Evolutionary conservation across 306 rosid genomes (phyloP).

Genomic region (Prosopis cineraria): DNA sequence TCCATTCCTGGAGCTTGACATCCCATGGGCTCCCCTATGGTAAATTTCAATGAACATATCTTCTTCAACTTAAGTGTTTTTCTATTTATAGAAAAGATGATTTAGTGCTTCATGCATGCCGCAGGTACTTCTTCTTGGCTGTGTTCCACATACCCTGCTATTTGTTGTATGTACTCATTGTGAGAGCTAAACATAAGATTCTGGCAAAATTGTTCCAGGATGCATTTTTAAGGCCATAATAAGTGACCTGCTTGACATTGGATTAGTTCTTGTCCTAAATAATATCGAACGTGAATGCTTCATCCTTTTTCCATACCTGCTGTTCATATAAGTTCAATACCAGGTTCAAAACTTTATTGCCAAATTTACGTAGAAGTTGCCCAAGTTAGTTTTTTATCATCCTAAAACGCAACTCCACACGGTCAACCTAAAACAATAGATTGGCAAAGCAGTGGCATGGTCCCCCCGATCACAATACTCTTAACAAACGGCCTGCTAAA

Average conservation of each 20-base stretch:
- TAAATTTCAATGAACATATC: conserved; percentile 33
- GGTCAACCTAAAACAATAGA: neutral
- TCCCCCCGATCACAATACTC: too few species aligned
- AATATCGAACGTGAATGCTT: neutral
- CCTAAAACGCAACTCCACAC: neutral
- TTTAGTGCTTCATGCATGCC: conserved; percentile 2
- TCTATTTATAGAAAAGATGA: neutral
- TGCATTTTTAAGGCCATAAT: conserved; percentile 43
- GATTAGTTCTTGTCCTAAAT: neutral
- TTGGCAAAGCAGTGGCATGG: too few species aligned
- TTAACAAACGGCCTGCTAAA: neutral
- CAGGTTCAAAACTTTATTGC: neutral
- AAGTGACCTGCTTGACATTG: conserved; percentile 11
- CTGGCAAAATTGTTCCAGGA: conserved; percentile 60
- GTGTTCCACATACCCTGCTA: conserved; percentile 76
- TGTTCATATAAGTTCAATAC: neutral
- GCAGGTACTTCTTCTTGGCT: conserved; percentile 76
- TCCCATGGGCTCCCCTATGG: conserved; percentile 86
- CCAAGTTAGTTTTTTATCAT: neutral
- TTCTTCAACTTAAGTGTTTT: neutral
- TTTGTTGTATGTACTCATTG: conserved; percentile 60
- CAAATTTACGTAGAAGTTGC: neutral
- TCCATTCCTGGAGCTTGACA: conserved; percentile 77
- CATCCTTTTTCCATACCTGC: neutral
- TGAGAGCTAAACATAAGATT: conserved; percentile 56